Percentiles rank a stretch among this genome's conserved stretches.
These are phyloP conservation scores for Scheffersomyces amazonensis DNA, from an alignment of 805 yeast species.

Conservation along the genomic window DNA sequence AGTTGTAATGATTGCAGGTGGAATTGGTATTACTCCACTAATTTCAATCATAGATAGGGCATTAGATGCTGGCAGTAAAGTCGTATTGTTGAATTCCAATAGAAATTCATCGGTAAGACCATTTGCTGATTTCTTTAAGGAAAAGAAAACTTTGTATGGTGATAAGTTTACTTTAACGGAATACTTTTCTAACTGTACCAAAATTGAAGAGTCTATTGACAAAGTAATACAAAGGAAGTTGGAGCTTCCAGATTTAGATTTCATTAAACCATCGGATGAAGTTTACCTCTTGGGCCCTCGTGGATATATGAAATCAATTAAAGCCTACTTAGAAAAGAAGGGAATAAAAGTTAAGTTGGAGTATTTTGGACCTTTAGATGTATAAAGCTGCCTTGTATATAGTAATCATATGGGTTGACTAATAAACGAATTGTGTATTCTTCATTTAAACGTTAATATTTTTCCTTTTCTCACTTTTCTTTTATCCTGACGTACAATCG, in stretches of 20 bases:
- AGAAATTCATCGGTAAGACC: conserved; percentile 16
- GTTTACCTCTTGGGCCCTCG: conserved; percentile 35
- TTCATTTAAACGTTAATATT: no score
- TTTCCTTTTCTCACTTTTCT: no score
- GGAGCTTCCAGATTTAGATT: conserved; percentile 16
- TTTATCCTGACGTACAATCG: no score
- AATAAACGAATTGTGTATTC: no score
- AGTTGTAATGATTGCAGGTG: conserved; percentile 51
- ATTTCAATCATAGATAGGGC: conserved; percentile 49
- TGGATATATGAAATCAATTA: conserved; percentile 26
- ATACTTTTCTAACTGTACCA: no score
- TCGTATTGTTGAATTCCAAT: conserved; percentile 34
- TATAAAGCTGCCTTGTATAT: no score
- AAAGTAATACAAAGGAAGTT: conserved; percentile 10
- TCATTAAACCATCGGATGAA: conserved; percentile 16
- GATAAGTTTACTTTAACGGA: conserved; percentile 17
- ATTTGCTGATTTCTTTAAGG: conserved; percentile 18
- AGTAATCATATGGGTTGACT: no score
- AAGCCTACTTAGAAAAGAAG: conserved; percentile 13
- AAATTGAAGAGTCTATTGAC: conserved; percentile 3
- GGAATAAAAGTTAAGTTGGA: conserved; percentile 22
- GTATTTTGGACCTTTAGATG: conserved; percentile 31
- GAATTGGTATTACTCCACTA: conserved; percentile 68
- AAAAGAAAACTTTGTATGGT: conserved; percentile 11
- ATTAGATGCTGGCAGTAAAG: conserved; percentile 23